Evolutionary conservation across 2,329 filamentous ascomycete genomes (phyloP).

Genomic region (Xylariaceae sp.): DNA sequence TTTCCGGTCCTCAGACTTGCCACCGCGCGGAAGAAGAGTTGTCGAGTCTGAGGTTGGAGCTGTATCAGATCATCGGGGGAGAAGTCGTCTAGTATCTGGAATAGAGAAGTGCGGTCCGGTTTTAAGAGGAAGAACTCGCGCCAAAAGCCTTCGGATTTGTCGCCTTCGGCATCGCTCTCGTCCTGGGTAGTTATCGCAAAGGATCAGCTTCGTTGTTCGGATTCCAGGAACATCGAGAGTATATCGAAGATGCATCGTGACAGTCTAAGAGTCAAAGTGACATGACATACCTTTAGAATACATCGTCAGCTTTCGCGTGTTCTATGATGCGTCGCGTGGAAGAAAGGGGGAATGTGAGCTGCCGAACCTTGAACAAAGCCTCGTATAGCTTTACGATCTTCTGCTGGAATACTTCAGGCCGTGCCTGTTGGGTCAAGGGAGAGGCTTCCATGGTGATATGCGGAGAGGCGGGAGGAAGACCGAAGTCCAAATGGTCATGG

Average conservation of each 20-base stretch:
- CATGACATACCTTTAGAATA: slow-evolving; percentile 28
- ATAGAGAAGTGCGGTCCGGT: slow-evolving; percentile 67
- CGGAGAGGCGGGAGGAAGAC: slow-evolving; percentile 3
- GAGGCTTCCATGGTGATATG: slow-evolving; percentile 68
- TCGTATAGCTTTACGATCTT: slow-evolving; percentile 92
- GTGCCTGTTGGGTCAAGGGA: slow-evolving; percentile 85
- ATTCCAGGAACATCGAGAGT: not conserved
- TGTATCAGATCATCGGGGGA: slow-evolving; percentile 70
- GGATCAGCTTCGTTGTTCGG: slow-evolving; percentile 22
- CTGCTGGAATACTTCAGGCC: slow-evolving; percentile 85
- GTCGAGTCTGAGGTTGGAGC: slow-evolving; percentile 69
- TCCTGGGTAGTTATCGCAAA: slow-evolving; percentile 35
- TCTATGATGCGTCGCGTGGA: slow-evolving; percentile 16
- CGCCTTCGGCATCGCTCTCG: slow-evolving; percentile 56
- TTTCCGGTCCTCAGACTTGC: slow-evolving; percentile 57
- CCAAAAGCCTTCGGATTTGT: slow-evolving; percentile 89
- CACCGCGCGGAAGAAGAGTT: slow-evolving; percentile 72
- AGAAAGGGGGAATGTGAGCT: slow-evolving; percentile 14
- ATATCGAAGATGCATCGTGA: slow-evolving; percentile 1
- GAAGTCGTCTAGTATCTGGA: slow-evolving; percentile 63
- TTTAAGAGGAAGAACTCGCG: slow-evolving; percentile 87
- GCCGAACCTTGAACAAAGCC: slow-evolving; percentile 66
- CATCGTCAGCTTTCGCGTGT: slow-evolving; percentile 26
- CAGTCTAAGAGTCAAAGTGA: not conserved
- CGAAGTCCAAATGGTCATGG: slow-evolving; percentile 12